phyloP scores from a whole-genome alignment of 352 stramenopile species.

The Globisporangium rhizosaccharum region DNA sequence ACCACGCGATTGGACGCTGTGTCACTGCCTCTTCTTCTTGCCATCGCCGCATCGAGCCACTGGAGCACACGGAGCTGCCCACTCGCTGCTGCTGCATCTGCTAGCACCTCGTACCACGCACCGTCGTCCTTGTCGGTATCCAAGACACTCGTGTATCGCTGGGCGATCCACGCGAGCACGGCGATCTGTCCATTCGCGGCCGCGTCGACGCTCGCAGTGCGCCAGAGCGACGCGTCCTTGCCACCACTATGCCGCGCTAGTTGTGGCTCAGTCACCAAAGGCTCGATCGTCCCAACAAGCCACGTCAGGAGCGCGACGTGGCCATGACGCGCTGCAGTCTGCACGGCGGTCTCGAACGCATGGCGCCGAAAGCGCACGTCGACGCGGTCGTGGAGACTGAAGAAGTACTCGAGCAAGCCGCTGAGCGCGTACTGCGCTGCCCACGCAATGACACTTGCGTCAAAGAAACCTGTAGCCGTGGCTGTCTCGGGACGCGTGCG shows the following conservation, averaged over 20 bases:
- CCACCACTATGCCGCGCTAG: not conserved
- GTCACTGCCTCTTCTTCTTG: not conserved
- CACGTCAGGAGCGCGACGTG: slow-evolving; percentile 31
- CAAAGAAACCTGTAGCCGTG: not conserved
- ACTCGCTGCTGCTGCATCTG: slow-evolving; percentile 21
- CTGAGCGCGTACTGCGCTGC: slow-evolving; percentile 28
- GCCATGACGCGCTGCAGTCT: slow-evolving; percentile 23
- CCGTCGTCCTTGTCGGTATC: slow-evolving; percentile 19
- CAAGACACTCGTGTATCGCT: not conserved
- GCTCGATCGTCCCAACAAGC: slow-evolving; percentile 11
- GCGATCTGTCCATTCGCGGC: slow-evolving; percentile 24
- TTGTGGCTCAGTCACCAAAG: not conserved
- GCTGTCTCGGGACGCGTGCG: slow-evolving; percentile 10
- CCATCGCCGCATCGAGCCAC: slow-evolving; percentile 15
- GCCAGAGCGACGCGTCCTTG: not conserved
- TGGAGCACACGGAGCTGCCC: slow-evolving; percentile 28
- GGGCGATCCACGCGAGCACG: slow-evolving; percentile 32
- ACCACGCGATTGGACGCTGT: not conserved
- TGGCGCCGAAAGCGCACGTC: slow-evolving; percentile 21
- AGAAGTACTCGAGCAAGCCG: slow-evolving; percentile 22
- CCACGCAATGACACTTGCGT: slow-evolving; percentile 25
- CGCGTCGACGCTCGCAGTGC: not conserved
- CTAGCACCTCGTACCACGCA: slow-evolving; percentile 23
- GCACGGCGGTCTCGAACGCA: slow-evolving; percentile 23
- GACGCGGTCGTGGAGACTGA: slow-evolving; percentile 16